Base-by-base conservation (phyloP, 164 flowering plant genomes). In the Nymphaea thermarum region DNA sequence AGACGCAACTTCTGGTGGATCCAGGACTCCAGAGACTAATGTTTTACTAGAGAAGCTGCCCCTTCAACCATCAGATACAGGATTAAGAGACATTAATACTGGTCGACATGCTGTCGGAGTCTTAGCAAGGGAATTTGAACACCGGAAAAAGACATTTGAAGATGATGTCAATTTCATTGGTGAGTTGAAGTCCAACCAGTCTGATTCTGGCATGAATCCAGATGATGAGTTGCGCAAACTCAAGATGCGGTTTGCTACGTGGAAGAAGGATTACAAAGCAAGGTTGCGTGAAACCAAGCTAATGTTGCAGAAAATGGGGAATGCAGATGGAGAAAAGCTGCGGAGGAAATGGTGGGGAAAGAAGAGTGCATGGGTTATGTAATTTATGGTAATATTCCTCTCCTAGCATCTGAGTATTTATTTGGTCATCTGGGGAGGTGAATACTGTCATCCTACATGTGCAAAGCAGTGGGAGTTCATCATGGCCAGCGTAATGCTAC, bases 251-350 rank as follows among this genome's bases (percentile, higher is more conserved):
- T 89, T 93, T 68, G 79, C 78, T 66, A 47, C 77, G 15, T 93
- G 98, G 98, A 91, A 89, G 82, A 87, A 85, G 78, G 97, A 89
- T 3, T 93, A 79, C 78, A 89, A 85, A 72, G 71, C 55, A 43
- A 80, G 84, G 74, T 77, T 89, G 71, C 72, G 82, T 43, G 91
- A 89, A 71, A 69, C 90, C 8, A 87, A 88, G 66, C 72, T 74
- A 62, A 81, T 72, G 63, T 76, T 90, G 43, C 87, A 84, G 43
- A 89, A 85, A 77, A 80, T 78, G 42, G 84, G 83, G n/a, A 77
- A 74, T 68, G 43, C 76, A n/a, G 84, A 83, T 36, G 61, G 66
- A 0, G 86, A 80, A 0, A 84, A 71, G 67, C 65, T 65, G 67
- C 82, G 80, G 43, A 81, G 84, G 44, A 87, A 77, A 68, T 90